phyloP scores from a whole-genome alignment of 1,284 basidiomycete genomes.

The Tilletiaria anomala region DNA sequence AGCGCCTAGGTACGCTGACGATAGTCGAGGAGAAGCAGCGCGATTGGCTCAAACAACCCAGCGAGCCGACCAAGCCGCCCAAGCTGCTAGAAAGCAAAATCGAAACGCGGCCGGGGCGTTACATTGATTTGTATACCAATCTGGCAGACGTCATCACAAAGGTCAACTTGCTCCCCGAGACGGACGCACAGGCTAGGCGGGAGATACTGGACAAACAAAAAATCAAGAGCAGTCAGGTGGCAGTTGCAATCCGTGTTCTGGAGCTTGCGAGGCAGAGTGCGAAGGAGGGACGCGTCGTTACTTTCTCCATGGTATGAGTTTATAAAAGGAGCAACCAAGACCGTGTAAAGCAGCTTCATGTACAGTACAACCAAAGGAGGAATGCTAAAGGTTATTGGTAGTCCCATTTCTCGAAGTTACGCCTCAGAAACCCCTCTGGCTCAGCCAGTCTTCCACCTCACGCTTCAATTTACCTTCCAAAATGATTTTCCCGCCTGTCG shows the following conservation, averaged over 20 bases:
- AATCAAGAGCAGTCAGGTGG: constrained; percentile 17
- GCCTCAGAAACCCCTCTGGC: too few relatives aligned
- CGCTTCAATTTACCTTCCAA: too few relatives aligned
- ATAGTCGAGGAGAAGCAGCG: background rate
- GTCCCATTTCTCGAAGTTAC: too few relatives aligned
- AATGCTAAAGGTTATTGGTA: too few relatives aligned
- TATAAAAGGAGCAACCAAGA: too few relatives aligned
- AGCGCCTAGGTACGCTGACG: background rate
- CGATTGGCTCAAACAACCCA: too few relatives aligned
- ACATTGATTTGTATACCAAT: constrained; percentile 29
- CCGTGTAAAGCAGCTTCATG: too few relatives aligned
- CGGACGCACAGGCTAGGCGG: constrained; percentile 5
- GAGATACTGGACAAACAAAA: constrained; percentile 8
- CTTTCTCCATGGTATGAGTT: too few relatives aligned
- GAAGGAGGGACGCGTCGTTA: constrained; percentile 16
- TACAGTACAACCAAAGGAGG: too few relatives aligned
- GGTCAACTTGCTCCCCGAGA: constrained; percentile 8
- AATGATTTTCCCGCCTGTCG: too few relatives aligned
- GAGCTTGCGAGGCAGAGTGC: constrained; percentile 20
- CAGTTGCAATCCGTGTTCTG: constrained; percentile 21
- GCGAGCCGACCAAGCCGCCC: too few relatives aligned
- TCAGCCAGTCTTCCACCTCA: too few relatives aligned
- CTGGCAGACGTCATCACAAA: constrained; percentile 21
- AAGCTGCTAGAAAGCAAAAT: constrained; percentile 17
- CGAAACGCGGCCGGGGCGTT: constrained; percentile 31